Evolutionary conservation across 2,329 filamentous ascomycete genomes (phyloP), one percentile per base, ranked within the genome.

Genomic region (Apiospora saccharicola): DNA sequence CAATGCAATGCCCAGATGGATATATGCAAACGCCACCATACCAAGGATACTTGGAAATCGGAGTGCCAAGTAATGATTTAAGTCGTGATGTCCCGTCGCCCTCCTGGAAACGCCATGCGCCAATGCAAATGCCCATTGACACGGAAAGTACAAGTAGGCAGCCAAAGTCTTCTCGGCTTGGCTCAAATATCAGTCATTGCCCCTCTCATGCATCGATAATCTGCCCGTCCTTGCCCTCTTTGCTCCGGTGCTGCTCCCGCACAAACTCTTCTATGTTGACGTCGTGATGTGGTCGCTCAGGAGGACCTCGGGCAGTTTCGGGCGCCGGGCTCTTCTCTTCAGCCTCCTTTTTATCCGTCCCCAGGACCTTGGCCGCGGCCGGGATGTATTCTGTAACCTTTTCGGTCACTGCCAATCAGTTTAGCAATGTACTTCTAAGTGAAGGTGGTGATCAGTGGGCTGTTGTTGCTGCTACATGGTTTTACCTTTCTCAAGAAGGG

Each of bases 211-310:
- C 3, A 19, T 68, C 26, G 14, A 71, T 61, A 6, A 70, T 14
- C 61, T 70, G 51, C 44, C 71, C 71, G 34, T 64, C 34, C 8
- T 37, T 12, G 10, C 34, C 70, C 43, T 76, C 80, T 73, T 83
- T 85, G 78, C 86, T 89, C 51, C 83, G 78, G 75, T 89, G 86
- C 79, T 89, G 87, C 68, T 88, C 86, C 69, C 85, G 82, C 44
- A 89, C 79, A 73, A 89, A 89, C 41, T 87, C 85, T 73, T 87
- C 86, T 69, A 89, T 88, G 75, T 86, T 83, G 6, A 76, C 70
- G 74, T 88, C 87, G 71, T 89, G 83, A 30, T 80, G 74, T 0
- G 86, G 86, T 19, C 86, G 80, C 14, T 83, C 75, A 3, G 86
- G 86, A 19, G 83, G 83, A 3, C 82, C 84, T 1, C 79, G 73